Base-by-base conservation (phyloP, 2,329 filamentous ascomycete genomes). In the Trichoderma atroviride region DNA sequence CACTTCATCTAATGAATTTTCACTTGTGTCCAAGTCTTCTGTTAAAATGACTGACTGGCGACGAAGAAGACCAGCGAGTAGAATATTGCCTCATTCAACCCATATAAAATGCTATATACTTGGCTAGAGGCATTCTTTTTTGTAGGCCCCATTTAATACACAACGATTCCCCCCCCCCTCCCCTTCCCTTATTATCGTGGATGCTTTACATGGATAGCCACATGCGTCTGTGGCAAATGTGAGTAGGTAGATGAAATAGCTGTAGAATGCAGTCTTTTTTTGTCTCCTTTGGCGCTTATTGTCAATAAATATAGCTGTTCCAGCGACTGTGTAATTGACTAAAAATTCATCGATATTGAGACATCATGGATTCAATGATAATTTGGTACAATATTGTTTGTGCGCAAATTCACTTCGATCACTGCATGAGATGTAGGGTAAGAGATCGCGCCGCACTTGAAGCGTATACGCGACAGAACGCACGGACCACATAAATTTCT, bases 401-500 rank as follows among this genome's bases (percentile, higher is more conserved):
- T 22, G 19, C 10, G 1, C 4, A 27, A 52, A 37, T 13, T 33
- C n/a, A 5, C 27, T 3, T 11, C n/a, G 6, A 56, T 10, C 24
- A 31, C 19, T 22, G 5, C 4, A 31, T 13, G 6, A 16, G 60
- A n/a, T 63, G 3, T 58, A 69, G 66, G 66, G 66, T 69, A 69
- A n/a, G 66, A 1, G 11, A 6, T 14, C 53, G 2, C 29, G 27
- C 16, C 37, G 14, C 22, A 14, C 1, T 24, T 19, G 35, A 43
- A 56, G 47, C 57, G 33, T 10, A n/a, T 37, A 52, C 68, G 68
- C 65, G 65, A 47, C 61, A 33, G 33, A 55, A 65, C 50, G 69
- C 69, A 68, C 69, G 63, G 69, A 29, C 69, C 69, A 33, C 22
- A 65, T 37, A 60, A 66, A 68, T 66, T 71, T 66, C 56, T 58